Conservation (phyloP, 1,284 basidiomycete species). For the Afroboletus lepidellus region DNA sequence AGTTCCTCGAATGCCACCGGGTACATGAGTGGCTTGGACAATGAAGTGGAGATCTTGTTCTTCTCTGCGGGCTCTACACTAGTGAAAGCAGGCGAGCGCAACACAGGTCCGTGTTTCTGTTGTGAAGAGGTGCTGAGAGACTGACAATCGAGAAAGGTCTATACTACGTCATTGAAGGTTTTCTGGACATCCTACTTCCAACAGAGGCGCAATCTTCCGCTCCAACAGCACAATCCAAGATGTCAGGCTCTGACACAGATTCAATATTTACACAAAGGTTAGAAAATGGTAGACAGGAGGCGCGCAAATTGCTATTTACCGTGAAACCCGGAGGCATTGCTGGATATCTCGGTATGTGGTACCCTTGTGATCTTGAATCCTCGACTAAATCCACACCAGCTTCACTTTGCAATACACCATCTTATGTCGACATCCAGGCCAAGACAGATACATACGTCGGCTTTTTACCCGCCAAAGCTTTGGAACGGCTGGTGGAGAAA, state of each 20-base stretch:
- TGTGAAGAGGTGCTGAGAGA: neutral
- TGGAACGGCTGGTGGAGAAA: conserved; percentile 90
- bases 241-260: conserved; percentile 25
- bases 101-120: conserved; percentile 59
- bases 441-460: conserved; percentile 98
- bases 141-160: conserved; percentile 53
- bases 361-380: conserved; percentile 7
- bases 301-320: conserved; percentile 79
- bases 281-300: conserved; percentile 21
- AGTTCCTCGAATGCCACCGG: conserved; percentile 57
- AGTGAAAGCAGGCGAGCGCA: conserved; percentile 87
- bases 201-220: conserved; percentile 37
- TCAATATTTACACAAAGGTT: conserved; percentile 19
- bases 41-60: conserved; percentile 94
- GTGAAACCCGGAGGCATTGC: conserved; percentile 98
- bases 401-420: conserved; percentile 87
- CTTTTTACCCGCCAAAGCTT: conserved; percentile 84
- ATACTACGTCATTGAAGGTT: conserved; percentile 98
- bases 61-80: conserved; percentile 86
- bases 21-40: conserved; percentile 80
- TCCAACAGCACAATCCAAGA: conserved; percentile 22
- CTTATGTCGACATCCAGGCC: conserved; percentile 94
- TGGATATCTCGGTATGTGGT: conserved; percentile 80
- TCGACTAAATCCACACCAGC: conserved; percentile 44
- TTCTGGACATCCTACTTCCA: conserved; percentile 88